A percentile compares a stretch with the other conserved stretches of the same genome.
These are phyloP conservation scores for Hyphopichia fennica DNA, from an alignment of 1,139 yeast species.

Conservation along the genomic window DNA sequence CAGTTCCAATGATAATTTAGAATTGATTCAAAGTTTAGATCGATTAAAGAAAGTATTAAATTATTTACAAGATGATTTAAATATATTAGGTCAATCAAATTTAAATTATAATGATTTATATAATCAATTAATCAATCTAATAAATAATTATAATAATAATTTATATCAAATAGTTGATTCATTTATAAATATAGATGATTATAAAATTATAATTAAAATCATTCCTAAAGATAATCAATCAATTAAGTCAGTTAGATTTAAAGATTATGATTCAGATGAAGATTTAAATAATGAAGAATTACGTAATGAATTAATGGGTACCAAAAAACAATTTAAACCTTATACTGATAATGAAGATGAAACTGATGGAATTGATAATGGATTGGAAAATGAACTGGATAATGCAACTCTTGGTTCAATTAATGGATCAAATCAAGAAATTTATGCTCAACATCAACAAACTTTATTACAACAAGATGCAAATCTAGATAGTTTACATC, in stretches of 20 bases:
- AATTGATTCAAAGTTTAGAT: constrained; percentile 43
- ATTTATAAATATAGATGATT: constrained; percentile 37
- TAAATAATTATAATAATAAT: not conserved
- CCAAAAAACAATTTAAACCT: constrained; percentile 29
- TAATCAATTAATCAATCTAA: constrained; percentile 1
- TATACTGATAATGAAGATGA: constrained; percentile 32
- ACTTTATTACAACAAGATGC: constrained; percentile 62
- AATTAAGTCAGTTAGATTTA: constrained; percentile 54
- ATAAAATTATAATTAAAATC: constrained; percentile 9
- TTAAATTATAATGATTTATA: not conserved
- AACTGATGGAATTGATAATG: constrained; percentile 1
- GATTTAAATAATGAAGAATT: constrained; percentile 9
- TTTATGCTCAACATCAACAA: constrained; percentile 71
- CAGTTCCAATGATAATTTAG: constrained; percentile 54
- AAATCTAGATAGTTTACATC: constrained; percentile 56
- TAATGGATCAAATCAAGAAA: constrained; percentile 44
- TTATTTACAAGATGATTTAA: constrained; percentile 36
- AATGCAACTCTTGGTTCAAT: constrained; percentile 17
- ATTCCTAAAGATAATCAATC: not conserved
- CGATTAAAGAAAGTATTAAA: constrained; percentile 31
- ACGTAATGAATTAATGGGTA: constrained; percentile 23
- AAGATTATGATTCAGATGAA: constrained; percentile 34
- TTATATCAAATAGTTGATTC: constrained; percentile 9
- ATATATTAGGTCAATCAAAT: too few species aligned
- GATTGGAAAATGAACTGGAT: constrained; percentile 5